Evolutionary conservation across 2,329 filamentous ascomycete genomes (phyloP).

Genomic region (Hysterium pulicare): DNA sequence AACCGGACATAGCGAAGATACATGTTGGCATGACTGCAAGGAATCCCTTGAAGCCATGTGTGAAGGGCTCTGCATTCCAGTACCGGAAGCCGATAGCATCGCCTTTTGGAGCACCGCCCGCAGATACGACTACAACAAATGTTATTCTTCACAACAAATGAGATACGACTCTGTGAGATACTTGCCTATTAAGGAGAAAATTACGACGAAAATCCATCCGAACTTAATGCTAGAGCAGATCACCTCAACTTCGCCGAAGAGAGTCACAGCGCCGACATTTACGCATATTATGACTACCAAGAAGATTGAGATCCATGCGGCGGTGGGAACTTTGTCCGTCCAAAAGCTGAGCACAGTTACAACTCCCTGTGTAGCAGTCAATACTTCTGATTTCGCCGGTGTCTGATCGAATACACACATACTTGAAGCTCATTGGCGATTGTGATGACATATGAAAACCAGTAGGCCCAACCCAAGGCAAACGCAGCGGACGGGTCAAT

Average conservation of each 20-base stretch:
- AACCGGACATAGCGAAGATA: conserved; percentile 41
- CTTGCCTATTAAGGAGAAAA: conserved; percentile 41
- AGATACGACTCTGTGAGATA: no score
- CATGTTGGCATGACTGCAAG: conserved; percentile 36
- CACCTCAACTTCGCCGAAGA: conserved; percentile 49
- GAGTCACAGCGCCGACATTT: conserved; percentile 43
- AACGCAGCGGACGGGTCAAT: conserved; percentile 44
- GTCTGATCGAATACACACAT: not conserved
- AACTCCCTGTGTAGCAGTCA: conserved; percentile 26
- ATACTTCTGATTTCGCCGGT: not conserved
- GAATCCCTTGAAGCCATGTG: conserved; percentile 45
- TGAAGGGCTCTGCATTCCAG: conserved; percentile 44
- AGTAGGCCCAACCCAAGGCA: conserved; percentile 49
- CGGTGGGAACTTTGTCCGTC: conserved; percentile 42
- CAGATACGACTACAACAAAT: conserved; percentile 37
- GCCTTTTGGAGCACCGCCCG: conserved; percentile 42
- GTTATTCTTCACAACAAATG: not conserved
- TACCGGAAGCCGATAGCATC: conserved; percentile 44
- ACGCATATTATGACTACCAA: conserved; percentile 38
- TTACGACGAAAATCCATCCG: conserved; percentile 48
- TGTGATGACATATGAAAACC: conserved; percentile 44
- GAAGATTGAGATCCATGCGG: conserved; percentile 46
- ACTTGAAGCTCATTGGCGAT: conserved; percentile 37
- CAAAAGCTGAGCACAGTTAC: conserved; percentile 45
- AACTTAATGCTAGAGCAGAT: conserved; percentile 46